Conservation (phyloP, 768 basidiomycete genomes). For the Dentipellis fragilis region DNA sequence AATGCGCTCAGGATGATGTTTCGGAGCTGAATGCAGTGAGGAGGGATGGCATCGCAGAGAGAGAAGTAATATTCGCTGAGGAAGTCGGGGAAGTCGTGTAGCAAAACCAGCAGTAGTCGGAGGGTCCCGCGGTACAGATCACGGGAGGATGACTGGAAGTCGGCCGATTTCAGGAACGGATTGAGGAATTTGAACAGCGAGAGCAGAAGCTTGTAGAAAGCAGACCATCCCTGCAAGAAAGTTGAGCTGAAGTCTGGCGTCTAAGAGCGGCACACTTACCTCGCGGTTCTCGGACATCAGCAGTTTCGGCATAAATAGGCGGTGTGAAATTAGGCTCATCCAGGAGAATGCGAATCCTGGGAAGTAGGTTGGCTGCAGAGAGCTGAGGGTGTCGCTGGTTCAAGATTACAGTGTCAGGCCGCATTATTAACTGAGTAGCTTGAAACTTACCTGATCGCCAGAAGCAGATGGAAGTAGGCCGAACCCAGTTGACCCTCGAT, state of each 20-base stretch:
- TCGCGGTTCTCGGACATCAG: constrained; percentile 82
- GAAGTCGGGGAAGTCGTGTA: constrained; percentile 99
- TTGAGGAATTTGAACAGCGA: constrained; percentile 92
- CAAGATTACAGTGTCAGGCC: neutral
- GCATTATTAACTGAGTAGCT: neutral
- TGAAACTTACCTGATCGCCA: constrained; percentile 68
- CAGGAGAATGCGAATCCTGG: constrained; percentile 98
- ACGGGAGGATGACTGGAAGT: constrained; percentile 69
- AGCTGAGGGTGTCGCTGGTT: constrained; percentile 85
- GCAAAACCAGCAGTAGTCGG: constrained; percentile 84
- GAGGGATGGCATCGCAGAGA: constrained; percentile 87
- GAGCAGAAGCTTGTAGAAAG: constrained; percentile 89
- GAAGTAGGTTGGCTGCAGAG: constrained; percentile 91
- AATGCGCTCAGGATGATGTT: constrained; percentile 96
- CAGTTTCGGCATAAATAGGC: constrained; percentile 95
- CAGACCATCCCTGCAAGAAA: constrained; percentile 69
- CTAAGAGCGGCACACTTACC: constrained; percentile 28
- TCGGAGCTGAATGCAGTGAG: constrained; percentile 88
- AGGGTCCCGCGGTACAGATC: constrained; percentile 88
- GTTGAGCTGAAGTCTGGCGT: neutral
- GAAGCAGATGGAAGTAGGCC: constrained; percentile 82
- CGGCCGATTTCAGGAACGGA: constrained; percentile 79
- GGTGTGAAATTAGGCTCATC: constrained; percentile 93
- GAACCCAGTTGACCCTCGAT: constrained; percentile 80
- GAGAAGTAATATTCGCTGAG: constrained; percentile 95